Conservation (phyloP, 108 stramenopile species). For the Halocafeteria seosinensis region DNA sequence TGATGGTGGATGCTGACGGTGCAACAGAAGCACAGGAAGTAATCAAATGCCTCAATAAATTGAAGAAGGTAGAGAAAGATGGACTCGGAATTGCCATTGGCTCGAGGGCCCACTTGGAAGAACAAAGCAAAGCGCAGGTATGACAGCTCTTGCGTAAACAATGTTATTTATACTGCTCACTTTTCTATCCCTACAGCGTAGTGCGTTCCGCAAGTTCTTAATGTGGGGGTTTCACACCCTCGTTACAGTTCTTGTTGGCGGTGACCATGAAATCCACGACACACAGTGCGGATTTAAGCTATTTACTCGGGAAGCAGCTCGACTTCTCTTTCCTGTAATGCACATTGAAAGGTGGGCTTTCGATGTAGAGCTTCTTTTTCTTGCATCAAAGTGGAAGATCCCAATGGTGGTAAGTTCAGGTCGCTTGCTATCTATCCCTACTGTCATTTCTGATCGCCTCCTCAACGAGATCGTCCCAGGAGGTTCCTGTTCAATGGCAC, state of each 20-base stretch:
- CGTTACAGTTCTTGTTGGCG: slow-evolving; percentile 24
- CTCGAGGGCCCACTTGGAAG: background rate
- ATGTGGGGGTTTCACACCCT: slow-evolving; percentile 34
- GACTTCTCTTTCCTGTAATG: slow-evolving; percentile 18
- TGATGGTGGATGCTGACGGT: slow-evolving; percentile 41
- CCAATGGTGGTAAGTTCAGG: slow-evolving; percentile 20
- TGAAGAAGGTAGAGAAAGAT: background rate
- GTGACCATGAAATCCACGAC: slow-evolving; percentile 20
- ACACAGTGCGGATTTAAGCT: slow-evolving; percentile 53
- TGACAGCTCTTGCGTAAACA: too few species aligned
- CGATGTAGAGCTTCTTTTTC: slow-evolving; percentile 34
- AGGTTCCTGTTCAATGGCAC: slow-evolving; percentile 38
- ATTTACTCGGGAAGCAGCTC: slow-evolving; percentile 13
- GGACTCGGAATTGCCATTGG: background rate
- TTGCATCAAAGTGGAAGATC: slow-evolving; percentile 9
- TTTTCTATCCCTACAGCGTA: background rate
- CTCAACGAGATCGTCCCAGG: too few species aligned
- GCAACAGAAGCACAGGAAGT: slow-evolving; percentile 21
- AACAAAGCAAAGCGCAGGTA: background rate
- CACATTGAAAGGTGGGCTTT: slow-evolving; percentile 40
- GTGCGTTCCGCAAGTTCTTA: slow-evolving; percentile 20
- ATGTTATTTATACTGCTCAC: background rate
- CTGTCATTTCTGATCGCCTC: too few species aligned
- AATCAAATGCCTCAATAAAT: background rate
- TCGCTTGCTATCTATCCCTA: too few species aligned